Evolutionary conservation across 768 basidiomycete genomes (phyloP).

Genomic region (Pleurotus tuoliensis): DNA sequence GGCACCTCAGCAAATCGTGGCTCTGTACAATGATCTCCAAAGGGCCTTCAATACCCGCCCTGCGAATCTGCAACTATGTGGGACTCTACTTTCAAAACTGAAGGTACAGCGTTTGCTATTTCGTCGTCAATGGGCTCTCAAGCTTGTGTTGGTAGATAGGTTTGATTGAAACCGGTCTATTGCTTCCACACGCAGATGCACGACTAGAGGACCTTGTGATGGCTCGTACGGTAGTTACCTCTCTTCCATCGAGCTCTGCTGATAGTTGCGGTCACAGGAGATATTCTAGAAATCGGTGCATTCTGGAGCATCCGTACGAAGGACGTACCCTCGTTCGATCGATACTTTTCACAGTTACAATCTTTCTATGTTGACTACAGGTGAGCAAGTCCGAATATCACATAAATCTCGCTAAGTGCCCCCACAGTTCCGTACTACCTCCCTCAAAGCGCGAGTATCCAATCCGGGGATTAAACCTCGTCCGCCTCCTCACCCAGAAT

Average conservation of each 20-base stretch:
- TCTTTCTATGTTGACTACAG: slow-evolving; percentile 87
- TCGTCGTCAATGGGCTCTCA: not conserved
- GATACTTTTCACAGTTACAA: slow-evolving; percentile 90
- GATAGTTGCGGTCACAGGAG: slow-evolving; percentile 47
- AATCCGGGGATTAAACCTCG: slow-evolving; percentile 90
- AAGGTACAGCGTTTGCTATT: slow-evolving; percentile 46
- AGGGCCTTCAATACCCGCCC: slow-evolving; percentile 62
- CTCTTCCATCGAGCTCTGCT: not conserved
- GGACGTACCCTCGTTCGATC: slow-evolving; percentile 90
- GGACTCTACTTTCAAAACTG: slow-evolving; percentile 60
- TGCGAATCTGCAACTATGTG: slow-evolving; percentile 66
- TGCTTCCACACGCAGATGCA: slow-evolving; percentile 65
- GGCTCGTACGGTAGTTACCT: slow-evolving; percentile 52
- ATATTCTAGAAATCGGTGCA: slow-evolving; percentile 93
- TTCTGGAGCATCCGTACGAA: slow-evolving; percentile 87
- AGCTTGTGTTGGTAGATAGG: slow-evolving; percentile 49
- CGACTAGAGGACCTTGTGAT: slow-evolving; percentile 66
- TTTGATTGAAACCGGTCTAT: slow-evolving; percentile 70
- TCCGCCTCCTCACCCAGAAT: slow-evolving; percentile 91
- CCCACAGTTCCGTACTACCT: slow-evolving; percentile 63
- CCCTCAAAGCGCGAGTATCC: slow-evolving; percentile 84
- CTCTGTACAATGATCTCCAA: slow-evolving; percentile 63
- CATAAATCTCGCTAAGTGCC: not conserved
- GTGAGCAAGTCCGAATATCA: slow-evolving; percentile 27
- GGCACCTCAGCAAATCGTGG: slow-evolving; percentile 50